phyloP scores from a whole-genome alignment of 2,329 filamentous ascomycete species.

The Beauveria pseudobassiana region DNA sequence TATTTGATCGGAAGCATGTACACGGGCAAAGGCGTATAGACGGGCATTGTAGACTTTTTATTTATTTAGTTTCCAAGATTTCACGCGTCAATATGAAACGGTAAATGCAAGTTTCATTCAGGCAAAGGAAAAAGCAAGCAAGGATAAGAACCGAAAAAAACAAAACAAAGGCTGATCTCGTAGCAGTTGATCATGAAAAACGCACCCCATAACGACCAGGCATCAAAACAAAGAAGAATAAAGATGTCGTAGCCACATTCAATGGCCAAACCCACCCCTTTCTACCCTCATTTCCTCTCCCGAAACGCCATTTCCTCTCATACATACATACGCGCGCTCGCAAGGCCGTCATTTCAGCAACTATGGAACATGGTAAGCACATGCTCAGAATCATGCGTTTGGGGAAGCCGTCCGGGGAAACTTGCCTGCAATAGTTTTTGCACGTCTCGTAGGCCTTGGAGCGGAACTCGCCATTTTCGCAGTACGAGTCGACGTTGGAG shows the following conservation, averaged over 20 bases:
- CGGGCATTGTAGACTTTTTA: background rate
- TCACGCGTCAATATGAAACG: no score
- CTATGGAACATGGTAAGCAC: conserved; percentile 12
- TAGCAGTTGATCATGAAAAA: background rate
- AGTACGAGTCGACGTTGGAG: conserved; percentile 16
- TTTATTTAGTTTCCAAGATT: background rate
- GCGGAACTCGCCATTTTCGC: conserved; percentile 13
- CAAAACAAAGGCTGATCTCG: background rate
- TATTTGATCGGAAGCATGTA: background rate
- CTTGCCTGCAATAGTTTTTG: background rate
- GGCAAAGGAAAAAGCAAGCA: background rate
- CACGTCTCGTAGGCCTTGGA: conserved; percentile 16
- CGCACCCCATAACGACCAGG: conserved; percentile 13
- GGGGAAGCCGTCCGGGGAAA: no score
- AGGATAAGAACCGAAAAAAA: background rate
- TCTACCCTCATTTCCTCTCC: background rate
- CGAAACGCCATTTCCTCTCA: background rate
- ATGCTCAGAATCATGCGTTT: background rate
- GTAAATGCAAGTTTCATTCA: no score
- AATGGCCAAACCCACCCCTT: background rate
- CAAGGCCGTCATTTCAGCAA: background rate
- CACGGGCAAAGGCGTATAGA: background rate
- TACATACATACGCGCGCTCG: no score
- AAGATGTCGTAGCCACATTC: background rate
- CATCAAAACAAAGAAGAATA: conserved; percentile 11